Evolutionary conservation across 805 yeast genomes (phyloP).

Genomic region (Clavispora phyllophila): DNA sequence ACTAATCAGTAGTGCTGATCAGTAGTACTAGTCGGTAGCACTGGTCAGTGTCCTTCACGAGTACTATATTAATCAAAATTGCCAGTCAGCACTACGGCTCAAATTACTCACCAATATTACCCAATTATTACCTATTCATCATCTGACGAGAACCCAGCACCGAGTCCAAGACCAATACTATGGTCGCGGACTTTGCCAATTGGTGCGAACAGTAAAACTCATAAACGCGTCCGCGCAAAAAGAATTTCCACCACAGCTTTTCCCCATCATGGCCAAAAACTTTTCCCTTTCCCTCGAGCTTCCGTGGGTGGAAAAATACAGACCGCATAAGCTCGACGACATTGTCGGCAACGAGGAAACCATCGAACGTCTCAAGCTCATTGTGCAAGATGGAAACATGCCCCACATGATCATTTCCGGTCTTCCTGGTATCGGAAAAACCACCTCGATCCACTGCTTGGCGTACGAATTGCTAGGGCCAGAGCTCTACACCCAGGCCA

Average conservation of each 20-base stretch:
- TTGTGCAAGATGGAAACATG: constrained; percentile 91
- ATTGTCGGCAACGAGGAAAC: constrained; percentile 94
- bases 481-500: constrained; percentile 68
- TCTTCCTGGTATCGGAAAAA: constrained; percentile 95
- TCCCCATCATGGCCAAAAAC: constrained; percentile 3
- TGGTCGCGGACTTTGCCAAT: too few species aligned
- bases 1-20: too few species aligned
- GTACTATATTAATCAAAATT: too few species aligned
- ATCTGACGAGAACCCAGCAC: too few species aligned
- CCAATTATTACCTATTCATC: too few species aligned
- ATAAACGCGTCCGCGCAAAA: constrained; percentile 1
- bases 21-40: too few species aligned
- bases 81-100: too few species aligned
- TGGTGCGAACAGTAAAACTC: too few species aligned
- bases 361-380: constrained; percentile 72
- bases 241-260: background rate
- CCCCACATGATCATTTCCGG: constrained; percentile 97
- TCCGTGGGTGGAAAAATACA: constrained; percentile 85
- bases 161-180: too few species aligned
- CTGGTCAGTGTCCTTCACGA: too few species aligned
- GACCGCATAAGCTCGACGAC: constrained; percentile 75
- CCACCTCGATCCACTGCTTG: constrained; percentile 87
- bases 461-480: constrained; percentile 78
- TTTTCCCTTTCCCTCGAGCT: constrained; percentile 24
- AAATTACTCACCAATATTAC: too few species aligned